A percentile compares a stretch with the other conserved stretches of the same genome.
These are phyloP conservation scores for Lodderomyces beijingensis DNA, from an alignment of 1,139 yeast species.

Conservation along the genomic window DNA sequence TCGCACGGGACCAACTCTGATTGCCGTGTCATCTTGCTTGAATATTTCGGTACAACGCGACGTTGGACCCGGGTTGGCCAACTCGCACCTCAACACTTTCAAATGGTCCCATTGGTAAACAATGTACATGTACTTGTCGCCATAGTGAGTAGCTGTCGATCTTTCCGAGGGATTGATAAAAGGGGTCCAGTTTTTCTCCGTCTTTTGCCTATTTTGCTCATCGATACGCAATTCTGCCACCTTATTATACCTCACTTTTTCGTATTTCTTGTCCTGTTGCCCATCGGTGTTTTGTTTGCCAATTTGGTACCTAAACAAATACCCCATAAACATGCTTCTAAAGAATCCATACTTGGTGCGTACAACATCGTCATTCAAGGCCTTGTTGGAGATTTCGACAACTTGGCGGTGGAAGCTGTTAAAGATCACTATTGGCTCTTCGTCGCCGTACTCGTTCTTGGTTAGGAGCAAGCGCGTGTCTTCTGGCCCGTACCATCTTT, in stretches of 20 bases:
- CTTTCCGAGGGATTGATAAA: conserved; percentile 25
- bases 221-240: conserved; percentile 25
- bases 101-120: conserved; percentile 38
- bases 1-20: conserved; percentile 30
- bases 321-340: conserved; percentile 26
- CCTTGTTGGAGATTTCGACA: conserved; percentile 13
- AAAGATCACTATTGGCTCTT: conserved; percentile 29
- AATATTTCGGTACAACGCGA: conserved; percentile 30
- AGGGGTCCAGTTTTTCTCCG: conserved; percentile 46
- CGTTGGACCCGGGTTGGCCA: conserved; percentile 18
- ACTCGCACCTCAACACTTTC: conserved; percentile 31
- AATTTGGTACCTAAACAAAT: conserved; percentile 27
- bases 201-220: conserved; percentile 8
- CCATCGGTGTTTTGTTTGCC: conserved; percentile 25
- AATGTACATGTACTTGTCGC: conserved; percentile 27
- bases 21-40: conserved; percentile 15
- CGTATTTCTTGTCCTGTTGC: conserved; percentile 12
- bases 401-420: conserved; percentile 23
- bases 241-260: conserved; percentile 18
- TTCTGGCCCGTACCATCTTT: conserved; percentile 39
- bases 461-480: conserved; percentile 41
- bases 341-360: conserved; percentile 10
- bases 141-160: conserved; percentile 4
- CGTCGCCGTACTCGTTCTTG: conserved; percentile 25
- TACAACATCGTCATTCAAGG: conserved; percentile 5